phyloP scores from a whole-genome alignment of 208 protist genomes.

The Trypanosomatidae sp. region DNA sequence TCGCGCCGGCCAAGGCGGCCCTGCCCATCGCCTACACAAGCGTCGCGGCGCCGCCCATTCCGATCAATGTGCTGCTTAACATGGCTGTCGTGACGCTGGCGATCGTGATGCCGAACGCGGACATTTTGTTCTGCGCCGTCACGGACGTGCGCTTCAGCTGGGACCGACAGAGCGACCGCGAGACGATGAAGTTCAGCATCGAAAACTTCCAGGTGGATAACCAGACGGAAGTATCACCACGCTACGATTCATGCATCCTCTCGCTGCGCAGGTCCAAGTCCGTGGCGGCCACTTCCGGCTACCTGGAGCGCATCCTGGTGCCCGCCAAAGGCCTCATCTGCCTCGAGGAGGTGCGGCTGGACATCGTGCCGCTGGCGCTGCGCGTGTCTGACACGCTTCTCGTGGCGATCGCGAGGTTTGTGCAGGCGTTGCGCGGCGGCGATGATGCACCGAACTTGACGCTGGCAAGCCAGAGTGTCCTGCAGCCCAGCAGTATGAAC shows the following conservation, averaged over 20 bases:
- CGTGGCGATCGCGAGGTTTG: constrained; percentile 51
- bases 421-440: constrained; percentile 18
- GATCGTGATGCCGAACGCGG: constrained; percentile 54
- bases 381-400: constrained; percentile 84
- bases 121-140: constrained; percentile 72
- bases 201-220: constrained; percentile 91
- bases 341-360: constrained; percentile 74
- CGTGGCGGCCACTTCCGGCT: constrained; percentile 45
- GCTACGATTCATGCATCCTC: constrained; percentile 72
- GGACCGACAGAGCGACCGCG: constrained; percentile 43
- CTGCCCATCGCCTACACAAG: constrained; percentile 17
- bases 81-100: constrained; percentile 62
- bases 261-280: constrained; percentile 49
- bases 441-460: neutral
- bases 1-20: constrained; percentile 21
- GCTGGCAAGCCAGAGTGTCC: constrained; percentile 14
- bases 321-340: constrained; percentile 61
- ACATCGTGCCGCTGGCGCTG: constrained; percentile 72
- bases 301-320: constrained; percentile 54
- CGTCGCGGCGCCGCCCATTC: constrained; percentile 34
- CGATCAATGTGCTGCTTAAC: constrained; percentile 66
- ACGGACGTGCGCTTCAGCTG: constrained; percentile 67
- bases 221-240: constrained; percentile 74
- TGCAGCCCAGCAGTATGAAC: constrained; percentile 11
- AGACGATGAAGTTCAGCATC: constrained; percentile 63